Conservation (phyloP, 805 yeast genomes). For the Lipomyces chichibuensis region DNA sequence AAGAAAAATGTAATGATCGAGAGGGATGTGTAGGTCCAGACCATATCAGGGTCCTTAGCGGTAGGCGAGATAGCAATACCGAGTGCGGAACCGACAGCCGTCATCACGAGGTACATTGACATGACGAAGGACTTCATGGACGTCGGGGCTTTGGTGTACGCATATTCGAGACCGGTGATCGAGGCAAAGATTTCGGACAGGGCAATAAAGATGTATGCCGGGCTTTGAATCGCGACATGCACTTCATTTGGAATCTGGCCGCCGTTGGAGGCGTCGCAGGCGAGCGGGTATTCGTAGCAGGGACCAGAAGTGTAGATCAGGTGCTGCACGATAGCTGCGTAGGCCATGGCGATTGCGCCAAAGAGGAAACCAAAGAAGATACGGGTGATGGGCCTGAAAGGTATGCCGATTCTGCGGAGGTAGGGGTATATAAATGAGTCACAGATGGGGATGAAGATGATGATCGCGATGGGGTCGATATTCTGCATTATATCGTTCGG, state of each 20-base stretch:
- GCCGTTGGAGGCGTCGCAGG: slow-evolving; percentile 51
- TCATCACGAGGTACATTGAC: slow-evolving; percentile 65
- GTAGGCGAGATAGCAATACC: slow-evolving; percentile 74
- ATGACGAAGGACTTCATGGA: slow-evolving; percentile 67
- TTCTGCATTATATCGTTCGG: slow-evolving; percentile 81
- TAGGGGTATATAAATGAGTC: slow-evolving; percentile 62
- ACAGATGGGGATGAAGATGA: slow-evolving; percentile 74
- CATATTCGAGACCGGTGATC: slow-evolving; percentile 80
- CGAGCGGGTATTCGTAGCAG: slow-evolving; percentile 65
- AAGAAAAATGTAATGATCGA: slow-evolving; percentile 61
- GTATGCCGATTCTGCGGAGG: slow-evolving; percentile 53
- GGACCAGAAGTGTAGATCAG: slow-evolving; percentile 72
- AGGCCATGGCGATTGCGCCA: slow-evolving; percentile 67
- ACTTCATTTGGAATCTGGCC: slow-evolving; percentile 54
- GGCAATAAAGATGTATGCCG: slow-evolving; percentile 73
- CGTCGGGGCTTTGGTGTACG: slow-evolving; percentile 79
- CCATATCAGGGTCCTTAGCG: slow-evolving; percentile 67
- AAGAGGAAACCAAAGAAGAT: slow-evolving; percentile 71
- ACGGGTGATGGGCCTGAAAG: slow-evolving; percentile 71
- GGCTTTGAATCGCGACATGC: slow-evolving; percentile 72
- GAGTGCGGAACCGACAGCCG: slow-evolving; percentile 76
- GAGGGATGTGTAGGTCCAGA: slow-evolving; percentile 69
- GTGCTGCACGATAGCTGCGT: slow-evolving; percentile 76
- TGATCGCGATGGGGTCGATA: slow-evolving; percentile 73
- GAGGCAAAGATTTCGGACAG: slow-evolving; percentile 78